These are phyloP conservation scores for Plasmodium coatneyi DNA, from an alignment of 169 alveolate genomes.

Conservation along the genomic window DNA sequence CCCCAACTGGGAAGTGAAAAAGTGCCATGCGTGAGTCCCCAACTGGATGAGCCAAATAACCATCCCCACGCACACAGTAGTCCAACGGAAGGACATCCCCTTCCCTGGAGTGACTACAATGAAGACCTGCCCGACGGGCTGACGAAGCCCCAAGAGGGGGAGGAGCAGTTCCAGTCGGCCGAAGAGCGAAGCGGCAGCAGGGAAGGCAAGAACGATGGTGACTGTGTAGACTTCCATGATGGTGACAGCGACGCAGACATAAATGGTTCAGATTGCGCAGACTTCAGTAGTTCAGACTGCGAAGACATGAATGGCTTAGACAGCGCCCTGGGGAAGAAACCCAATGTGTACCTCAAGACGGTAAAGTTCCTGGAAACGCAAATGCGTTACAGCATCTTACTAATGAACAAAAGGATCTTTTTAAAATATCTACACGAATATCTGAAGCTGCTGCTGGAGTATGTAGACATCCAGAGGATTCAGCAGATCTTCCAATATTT, in stretches of 20 bases:
- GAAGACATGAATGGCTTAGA: not conserved
- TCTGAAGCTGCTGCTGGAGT: slow-evolving; percentile 24
- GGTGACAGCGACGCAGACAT: not conserved
- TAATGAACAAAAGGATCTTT: slow-evolving; percentile 44
- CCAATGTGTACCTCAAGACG: slow-evolving; percentile 27
- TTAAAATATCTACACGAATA: slow-evolving; percentile 20
- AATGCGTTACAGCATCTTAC: slow-evolving; percentile 46
- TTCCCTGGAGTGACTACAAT: not conserved
- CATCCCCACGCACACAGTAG: not conserved
- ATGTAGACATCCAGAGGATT: slow-evolving; percentile 20
- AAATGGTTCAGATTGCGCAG: not conserved
- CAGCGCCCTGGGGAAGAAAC: not conserved
- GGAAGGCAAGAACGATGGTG: not conserved
- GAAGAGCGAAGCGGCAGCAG: not conserved
- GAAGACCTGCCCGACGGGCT: not conserved
- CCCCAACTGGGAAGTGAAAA: not conserved
- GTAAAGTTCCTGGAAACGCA: slow-evolving; percentile 40
- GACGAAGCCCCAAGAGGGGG: not conserved
- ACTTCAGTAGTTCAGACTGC: not conserved
- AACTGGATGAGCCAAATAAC: not conserved
- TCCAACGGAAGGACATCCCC: not conserved
- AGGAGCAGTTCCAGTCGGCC: not conserved
- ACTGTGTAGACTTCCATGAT: not conserved
- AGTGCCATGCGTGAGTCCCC: not conserved
- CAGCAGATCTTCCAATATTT: slow-evolving; percentile 33